Conservation (phyloP, 805 yeast species). For the Kazachstania psychrophila region DNA sequence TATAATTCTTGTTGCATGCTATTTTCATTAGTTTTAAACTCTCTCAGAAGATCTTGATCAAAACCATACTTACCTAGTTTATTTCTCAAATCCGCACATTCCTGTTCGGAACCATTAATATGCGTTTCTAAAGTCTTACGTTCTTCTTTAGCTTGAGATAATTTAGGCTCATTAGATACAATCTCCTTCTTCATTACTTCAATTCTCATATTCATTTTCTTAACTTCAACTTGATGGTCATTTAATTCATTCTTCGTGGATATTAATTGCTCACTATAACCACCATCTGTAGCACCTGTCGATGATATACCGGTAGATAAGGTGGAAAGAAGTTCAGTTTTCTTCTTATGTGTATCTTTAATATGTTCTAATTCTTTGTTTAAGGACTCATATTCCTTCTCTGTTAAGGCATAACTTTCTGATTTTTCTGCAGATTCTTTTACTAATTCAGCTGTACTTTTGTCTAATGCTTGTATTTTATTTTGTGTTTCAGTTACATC, state of each 20-base stretch:
- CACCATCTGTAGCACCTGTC: constrained; percentile 63
- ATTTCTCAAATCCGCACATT: constrained; percentile 29
- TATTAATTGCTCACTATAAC: constrained; percentile 64
- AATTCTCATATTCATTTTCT: constrained; percentile 51
- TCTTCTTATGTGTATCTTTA: constrained; percentile 42
- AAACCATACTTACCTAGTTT: constrained; percentile 49
- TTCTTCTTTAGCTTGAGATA: constrained; percentile 42
- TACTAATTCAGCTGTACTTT: constrained; percentile 31
- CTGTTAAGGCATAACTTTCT: constrained; percentile 33
- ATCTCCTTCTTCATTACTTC: constrained; percentile 49
- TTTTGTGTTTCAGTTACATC: constrained; percentile 45
- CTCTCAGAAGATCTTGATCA: constrained; percentile 37
- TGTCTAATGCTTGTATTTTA: constrained; percentile 29
- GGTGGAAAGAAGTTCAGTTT: constrained; percentile 73
- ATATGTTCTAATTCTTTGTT: constrained; percentile 37
- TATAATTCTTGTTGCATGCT: constrained; percentile 37
- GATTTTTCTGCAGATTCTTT: constrained; percentile 30
- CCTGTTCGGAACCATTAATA: constrained; percentile 33
- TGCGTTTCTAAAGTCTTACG: constrained; percentile 37
- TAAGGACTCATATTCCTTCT: constrained; percentile 37
- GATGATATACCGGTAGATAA: constrained; percentile 85
- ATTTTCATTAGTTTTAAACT: constrained; percentile 40
- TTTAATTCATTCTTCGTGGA: constrained; percentile 50
- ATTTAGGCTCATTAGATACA: constrained; percentile 36
- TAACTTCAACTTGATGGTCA: constrained; percentile 44